Conservation (phyloP, 2,329 filamentous ascomycete genomes). For the Nemania sp. region DNA sequence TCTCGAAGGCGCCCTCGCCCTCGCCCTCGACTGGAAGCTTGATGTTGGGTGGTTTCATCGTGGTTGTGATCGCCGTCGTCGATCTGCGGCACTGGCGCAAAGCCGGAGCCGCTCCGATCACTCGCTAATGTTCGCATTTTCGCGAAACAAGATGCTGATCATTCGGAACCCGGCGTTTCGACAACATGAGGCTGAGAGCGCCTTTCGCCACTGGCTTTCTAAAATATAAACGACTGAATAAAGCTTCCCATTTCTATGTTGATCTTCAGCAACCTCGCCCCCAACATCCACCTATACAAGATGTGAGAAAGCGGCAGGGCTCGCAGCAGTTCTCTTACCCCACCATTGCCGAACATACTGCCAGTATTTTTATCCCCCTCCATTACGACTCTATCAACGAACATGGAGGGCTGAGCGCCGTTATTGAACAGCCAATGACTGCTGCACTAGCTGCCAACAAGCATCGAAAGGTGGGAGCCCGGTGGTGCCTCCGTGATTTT, state of each 20-base stretch:
- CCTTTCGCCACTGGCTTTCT: neutral
- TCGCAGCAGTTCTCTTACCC: slow-evolving; percentile 7
- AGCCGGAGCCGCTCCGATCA: slow-evolving; percentile 20
- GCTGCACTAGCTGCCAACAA: neutral
- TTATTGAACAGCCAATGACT: slow-evolving; percentile 3
- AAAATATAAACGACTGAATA: neutral
- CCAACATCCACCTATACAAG: slow-evolving; percentile 1
- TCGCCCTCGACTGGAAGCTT: slow-evolving; percentile 18
- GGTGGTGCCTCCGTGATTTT: neutral
- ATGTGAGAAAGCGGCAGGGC: neutral
- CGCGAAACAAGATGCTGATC: neutral
- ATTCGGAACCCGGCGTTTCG: neutral
- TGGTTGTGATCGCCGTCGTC: slow-evolving; percentile 22
- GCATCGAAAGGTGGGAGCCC: too few species aligned
- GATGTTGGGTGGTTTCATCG: slow-evolving; percentile 7
- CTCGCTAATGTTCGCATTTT: slow-evolving; percentile 26
- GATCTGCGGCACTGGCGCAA: slow-evolving; percentile 28
- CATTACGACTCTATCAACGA: neutral
- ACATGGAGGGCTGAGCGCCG: slow-evolving; percentile 9
- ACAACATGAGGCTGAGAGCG: neutral
- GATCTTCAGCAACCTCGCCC: neutral
- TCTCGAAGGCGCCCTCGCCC: slow-evolving; percentile 26
- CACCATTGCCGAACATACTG: slow-evolving; percentile 8
- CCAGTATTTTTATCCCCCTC: slow-evolving; percentile 12
- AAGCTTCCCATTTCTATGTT: neutral